phyloP scores from a whole-genome alignment of 345 rosid species.

The Durio zibethinus region DNA sequence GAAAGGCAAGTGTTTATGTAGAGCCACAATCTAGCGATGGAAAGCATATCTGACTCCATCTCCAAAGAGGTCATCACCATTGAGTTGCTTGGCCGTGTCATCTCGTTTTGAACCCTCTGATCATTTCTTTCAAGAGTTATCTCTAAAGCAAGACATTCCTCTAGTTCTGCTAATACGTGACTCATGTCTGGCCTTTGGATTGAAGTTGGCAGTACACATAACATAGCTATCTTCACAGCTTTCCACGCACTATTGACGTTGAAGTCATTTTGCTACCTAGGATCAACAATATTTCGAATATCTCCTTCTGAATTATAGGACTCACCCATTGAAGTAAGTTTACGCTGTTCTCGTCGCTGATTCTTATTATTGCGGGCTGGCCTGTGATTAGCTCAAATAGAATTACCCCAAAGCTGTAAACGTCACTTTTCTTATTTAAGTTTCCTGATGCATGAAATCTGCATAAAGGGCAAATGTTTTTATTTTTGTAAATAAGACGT shows the following conservation, averaged over 20 bases:
- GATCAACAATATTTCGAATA: slow-evolving; percentile 28
- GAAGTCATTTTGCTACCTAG: neutral
- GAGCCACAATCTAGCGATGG: neutral
- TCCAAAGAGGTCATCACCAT: neutral
- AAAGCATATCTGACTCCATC: neutral
- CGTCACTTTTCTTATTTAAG: slow-evolving; percentile 31
- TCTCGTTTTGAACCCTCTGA: neutral
- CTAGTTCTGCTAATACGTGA: slow-evolving; percentile 20
- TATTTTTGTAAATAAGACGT: neutral
- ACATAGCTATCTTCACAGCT: slow-evolving; percentile 16
- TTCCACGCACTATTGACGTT: slow-evolving; percentile 27
- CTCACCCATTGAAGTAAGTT: neutral
- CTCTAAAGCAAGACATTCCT: slow-evolving; percentile 25
- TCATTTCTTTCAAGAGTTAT: neutral
- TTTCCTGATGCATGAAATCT: neutral
- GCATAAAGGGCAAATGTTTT: neutral
- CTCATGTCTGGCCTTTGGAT: slow-evolving; percentile 28
- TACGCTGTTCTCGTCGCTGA: neutral
- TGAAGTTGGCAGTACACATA: neutral
- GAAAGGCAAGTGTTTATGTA: neutral
- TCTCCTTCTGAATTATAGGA: slow-evolving; percentile 30
- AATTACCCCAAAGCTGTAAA: slow-evolving; percentile 41
- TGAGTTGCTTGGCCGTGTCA: neutral
- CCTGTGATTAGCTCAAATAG: slow-evolving; percentile 42
- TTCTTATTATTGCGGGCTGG: slow-evolving; percentile 17